These are phyloP conservation scores for Schizosaccharomyces pombe DNA, from an alignment of 805 yeast genomes.

Conservation along the genomic window DNA sequence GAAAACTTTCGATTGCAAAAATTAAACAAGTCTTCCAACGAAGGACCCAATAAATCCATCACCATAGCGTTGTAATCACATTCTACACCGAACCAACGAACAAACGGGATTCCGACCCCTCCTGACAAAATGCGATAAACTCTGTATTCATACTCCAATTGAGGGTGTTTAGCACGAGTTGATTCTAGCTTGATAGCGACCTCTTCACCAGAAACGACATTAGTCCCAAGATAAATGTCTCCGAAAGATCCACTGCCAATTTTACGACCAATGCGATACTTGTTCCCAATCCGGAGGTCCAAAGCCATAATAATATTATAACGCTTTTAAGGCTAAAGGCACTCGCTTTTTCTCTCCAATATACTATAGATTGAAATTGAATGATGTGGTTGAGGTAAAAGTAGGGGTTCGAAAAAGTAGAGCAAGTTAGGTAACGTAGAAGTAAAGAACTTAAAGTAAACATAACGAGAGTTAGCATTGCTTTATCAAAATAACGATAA, in stretches of 20 bases:
- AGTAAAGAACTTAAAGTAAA: too few relatives aligned
- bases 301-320: conserved; percentile 3
- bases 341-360: too few relatives aligned
- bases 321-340: too few relatives aligned
- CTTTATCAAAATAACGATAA: too few relatives aligned
- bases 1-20: conserved; percentile 87
- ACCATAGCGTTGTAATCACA: conserved; percentile 94
- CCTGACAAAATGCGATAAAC: conserved; percentile 87
- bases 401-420: too few relatives aligned
- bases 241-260: conserved; percentile 96
- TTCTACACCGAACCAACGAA: conserved; percentile 91
- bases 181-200: conserved; percentile 90
- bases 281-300: conserved; percentile 35
- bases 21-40: conserved; percentile 83
- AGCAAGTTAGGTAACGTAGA: too few relatives aligned
- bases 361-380: too few relatives aligned
- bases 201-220: conserved; percentile 87
- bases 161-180: conserved; percentile 82
- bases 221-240: conserved; percentile 72
- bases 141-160: conserved; percentile 85
- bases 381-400: too few relatives aligned
- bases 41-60: conserved; percentile 83
- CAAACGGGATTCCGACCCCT: conserved; percentile 91
- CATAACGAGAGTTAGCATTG: too few relatives aligned
- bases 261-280: conserved; percentile 78